Evolutionary conservation across 768 basidiomycete species (phyloP), one percentile per base, ranked within the genome.

Genomic region (Leccinum incarnatum): DNA sequence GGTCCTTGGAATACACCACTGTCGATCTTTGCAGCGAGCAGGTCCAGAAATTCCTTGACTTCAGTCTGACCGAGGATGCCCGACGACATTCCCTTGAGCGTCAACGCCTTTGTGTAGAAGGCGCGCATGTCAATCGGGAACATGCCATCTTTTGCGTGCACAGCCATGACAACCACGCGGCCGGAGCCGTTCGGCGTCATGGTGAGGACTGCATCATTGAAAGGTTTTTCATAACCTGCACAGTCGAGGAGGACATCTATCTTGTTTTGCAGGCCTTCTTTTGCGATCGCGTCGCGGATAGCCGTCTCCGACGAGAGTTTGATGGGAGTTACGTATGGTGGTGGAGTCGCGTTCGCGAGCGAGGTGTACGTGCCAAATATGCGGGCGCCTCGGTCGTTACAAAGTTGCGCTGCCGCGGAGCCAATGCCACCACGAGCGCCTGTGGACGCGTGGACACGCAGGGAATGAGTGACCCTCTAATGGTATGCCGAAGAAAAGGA

Each of bases 321-420:
- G 40, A 74, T 75, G 0, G 74, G 74, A 5, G 65, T 72, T 37
- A 74, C 14, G 51, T 71, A 70, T 0, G 72, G 25, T 7, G 73
- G 72, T 17, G 65, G 66, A 0, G 49, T 54, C 10, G 36, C 67
- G 9, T 63, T 66, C 1, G 62, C 62, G 40, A 74, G 66, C 6
- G 73, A 74, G 29, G 69, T 71, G 29, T 74, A 75, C 12, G 73
- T 75, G 10, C 72, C 72, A 17, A 75, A 74, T n/a, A 74, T 52
- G 15, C 64, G 69, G 4, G 72, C 73, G 5, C 74, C 72, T 14
- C 67, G 59, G 21, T 69, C 71, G 4, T 63, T 62, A 57, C 74
- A 72, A 2, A 75, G 56, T 55, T 75, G 72, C 23, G 70, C 69
- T 5, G 72, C 69, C 21, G 72, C 72, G 14, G 72, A 71, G 11